Conservation (phyloP, 2,329 filamentous ascomycete genomes). For the Diaporthe nobilis region DNA sequence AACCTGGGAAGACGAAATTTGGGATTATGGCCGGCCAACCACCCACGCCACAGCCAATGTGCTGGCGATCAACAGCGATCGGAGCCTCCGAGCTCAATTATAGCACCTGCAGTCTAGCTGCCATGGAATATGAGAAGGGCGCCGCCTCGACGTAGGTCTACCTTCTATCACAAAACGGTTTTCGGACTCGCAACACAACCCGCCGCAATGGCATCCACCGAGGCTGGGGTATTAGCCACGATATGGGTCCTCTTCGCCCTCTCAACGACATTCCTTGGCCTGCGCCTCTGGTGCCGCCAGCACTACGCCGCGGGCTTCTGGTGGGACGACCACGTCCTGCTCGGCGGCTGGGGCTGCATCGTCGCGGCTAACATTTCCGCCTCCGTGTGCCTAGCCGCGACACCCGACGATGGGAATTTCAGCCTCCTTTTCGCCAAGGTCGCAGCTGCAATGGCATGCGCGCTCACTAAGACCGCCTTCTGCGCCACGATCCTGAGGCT, state of each 20-base stretch:
- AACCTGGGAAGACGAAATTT: constrained; percentile 26
- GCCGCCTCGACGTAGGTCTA: not conserved
- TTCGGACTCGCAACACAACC: not conserved
- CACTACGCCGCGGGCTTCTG: constrained; percentile 19
- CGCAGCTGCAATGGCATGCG: not conserved
- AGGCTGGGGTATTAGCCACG: constrained; percentile 17
- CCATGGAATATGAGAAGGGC: constrained; percentile 12
- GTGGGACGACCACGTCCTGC: constrained; percentile 12
- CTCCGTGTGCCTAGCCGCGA: not conserved
- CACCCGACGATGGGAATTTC: constrained; percentile 14
- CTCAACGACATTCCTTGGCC: constrained; percentile 9
- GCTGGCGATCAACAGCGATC: not conserved
- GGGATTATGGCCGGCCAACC: constrained; percentile 5
- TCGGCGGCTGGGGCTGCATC: constrained; percentile 1
- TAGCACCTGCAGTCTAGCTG: not conserved
- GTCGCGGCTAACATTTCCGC: constrained; percentile 14
- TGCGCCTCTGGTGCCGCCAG: constrained; percentile 24
- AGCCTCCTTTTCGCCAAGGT: constrained; percentile 26
- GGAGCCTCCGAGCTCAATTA: constrained; percentile 17
- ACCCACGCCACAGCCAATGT: constrained; percentile 7
- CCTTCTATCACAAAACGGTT: not conserved
- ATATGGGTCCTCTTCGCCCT: constrained; percentile 25
- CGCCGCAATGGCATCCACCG: constrained; percentile 7
- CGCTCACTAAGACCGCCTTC: constrained; percentile 21
- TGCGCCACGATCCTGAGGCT: constrained; percentile 12